phyloP scores from a whole-genome alignment of 2,329 filamentous ascomycete species.

The Aspergillus sp. region DNA sequence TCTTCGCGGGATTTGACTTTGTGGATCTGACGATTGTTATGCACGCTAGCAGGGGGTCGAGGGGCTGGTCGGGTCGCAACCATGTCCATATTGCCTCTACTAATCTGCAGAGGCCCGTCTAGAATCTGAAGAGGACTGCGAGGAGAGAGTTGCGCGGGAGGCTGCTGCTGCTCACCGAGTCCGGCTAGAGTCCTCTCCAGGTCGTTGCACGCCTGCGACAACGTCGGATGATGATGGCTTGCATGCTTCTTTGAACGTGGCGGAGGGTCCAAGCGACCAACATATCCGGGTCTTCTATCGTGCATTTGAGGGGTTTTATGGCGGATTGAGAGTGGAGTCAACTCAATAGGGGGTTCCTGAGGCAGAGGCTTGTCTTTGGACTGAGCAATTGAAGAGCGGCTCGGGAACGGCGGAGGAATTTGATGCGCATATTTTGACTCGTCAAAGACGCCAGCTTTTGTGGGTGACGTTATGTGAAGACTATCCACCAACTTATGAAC shows the following conservation, averaged over 20 bases:
- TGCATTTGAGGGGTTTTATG: slow-evolving; percentile 11
- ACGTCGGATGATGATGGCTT: slow-evolving; percentile 21
- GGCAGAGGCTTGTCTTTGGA: slow-evolving; percentile 45
- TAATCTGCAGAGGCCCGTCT: slow-evolving; percentile 35
- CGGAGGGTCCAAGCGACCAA: slow-evolving; percentile 4
- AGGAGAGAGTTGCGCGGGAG: slow-evolving; percentile 12
- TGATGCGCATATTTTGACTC: slow-evolving; percentile 21
- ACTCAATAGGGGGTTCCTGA: slow-evolving; percentile 34
- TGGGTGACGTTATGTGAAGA: slow-evolving; percentile 30
- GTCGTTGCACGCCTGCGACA: slow-evolving; percentile 40
- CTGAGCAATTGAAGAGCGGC: slow-evolving; percentile 28
- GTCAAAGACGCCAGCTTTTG: slow-evolving; percentile 37
- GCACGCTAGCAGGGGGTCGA: slow-evolving; percentile 26
- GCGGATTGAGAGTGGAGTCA: slow-evolving; percentile 32
- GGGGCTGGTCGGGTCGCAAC: slow-evolving; percentile 36
- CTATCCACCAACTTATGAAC: slow-evolving; percentile 23
- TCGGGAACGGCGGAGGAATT: slow-evolving; percentile 16
- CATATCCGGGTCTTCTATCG: slow-evolving; percentile 6
- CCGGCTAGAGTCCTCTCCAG: slow-evolving; percentile 36
- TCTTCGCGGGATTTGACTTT: slow-evolving; percentile 14
- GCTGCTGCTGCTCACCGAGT: slow-evolving; percentile 19
- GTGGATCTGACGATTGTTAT: slow-evolving; percentile 15
- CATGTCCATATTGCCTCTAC: slow-evolving; percentile 36
- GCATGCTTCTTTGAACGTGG: slow-evolving; percentile 12
- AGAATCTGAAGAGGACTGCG: slow-evolving; percentile 22